Base-by-base conservation (phyloP, 2,329 filamentous ascomycete species). In the Penicillium freii region DNA sequence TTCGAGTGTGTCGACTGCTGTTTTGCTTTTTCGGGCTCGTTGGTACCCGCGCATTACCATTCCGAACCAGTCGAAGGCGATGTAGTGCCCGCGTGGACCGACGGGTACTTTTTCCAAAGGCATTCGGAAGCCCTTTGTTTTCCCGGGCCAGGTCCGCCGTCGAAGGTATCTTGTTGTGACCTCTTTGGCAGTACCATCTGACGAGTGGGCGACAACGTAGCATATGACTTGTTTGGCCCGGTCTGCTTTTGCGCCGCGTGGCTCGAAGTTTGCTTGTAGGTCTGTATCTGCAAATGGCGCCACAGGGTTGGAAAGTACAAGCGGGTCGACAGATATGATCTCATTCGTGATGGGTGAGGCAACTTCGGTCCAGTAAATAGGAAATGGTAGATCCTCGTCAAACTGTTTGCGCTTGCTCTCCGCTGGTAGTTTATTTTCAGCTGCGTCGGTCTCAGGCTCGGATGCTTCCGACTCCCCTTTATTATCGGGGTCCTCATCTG, bases 361-460 rank as follows among this genome's bases (percentile, higher is more conserved):
- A 3, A 90, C 88, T 73, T 99, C 94, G 0, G 89, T 89, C 94
- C 94, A 99, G 73, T 97, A 97, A 50, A 90, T 88, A 1, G 94
- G 92, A 63, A 88, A 94, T 2, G 87, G 84, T 29, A 97, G 80
- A 64, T 96, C 92, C 21, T 82, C 80, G 65, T 96, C 91, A 66
- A 87, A 90, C 38, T 53, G 81, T 80, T 81, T 48, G 68, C 71
- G 7, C 65, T 67, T 39, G 72, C 75, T 63, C 76, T 82, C 72
- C 61, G 58, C 77, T 71, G 54, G 67, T 64, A 44, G 62, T 68
- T 62, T 65, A 48, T 58, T 34, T 48, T 54, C 49, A 31, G 64
- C 46, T 47, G 19, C 51, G 58, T 60, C 65, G 57, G 68, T 62
- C 6, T 68, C 63, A 56, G 66, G 54, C n/a, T 62, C 64, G 11